Evolutionary conservation across 192 early-diverging fungal genomes (phyloP).

Genomic region (Dissophora ornata): DNA sequence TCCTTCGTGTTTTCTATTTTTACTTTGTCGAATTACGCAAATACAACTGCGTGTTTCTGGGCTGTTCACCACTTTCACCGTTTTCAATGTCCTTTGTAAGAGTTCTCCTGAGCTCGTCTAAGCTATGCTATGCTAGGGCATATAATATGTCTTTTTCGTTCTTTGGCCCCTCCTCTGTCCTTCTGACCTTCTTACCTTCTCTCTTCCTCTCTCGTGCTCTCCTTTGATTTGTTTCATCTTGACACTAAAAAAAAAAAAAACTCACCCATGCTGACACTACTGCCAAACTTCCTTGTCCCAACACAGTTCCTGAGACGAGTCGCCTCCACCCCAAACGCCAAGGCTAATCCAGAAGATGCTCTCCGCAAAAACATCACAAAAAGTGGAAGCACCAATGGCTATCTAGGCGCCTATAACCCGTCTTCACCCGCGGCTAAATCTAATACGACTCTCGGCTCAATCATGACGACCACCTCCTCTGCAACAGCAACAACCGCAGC

Average conservation of each 20-base stretch:
- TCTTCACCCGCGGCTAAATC: constrained; percentile 35
- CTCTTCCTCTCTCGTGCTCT: background rate
- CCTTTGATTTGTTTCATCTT: background rate
- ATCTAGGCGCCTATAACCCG: constrained; percentile 31
- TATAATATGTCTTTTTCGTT: too few relatives aligned
- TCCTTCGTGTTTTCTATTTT: too few relatives aligned
- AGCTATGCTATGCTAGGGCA: too few relatives aligned
- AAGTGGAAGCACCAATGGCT: constrained; percentile 12
- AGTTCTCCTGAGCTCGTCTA: too few relatives aligned
- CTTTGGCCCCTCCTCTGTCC: too few relatives aligned
- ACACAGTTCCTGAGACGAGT: constrained; percentile 59
- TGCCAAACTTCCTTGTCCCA: background rate
- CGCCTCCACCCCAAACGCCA: constrained; percentile 62
- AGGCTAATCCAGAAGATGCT: constrained; percentile 35
- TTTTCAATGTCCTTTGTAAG: too few relatives aligned
- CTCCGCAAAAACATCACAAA: constrained; percentile 4
- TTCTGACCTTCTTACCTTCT: background rate
- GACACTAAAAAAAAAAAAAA: background rate
- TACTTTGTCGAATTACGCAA: too few relatives aligned
- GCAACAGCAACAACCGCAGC: constrained; percentile 15
- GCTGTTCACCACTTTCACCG: too few relatives aligned
- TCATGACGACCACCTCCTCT: constrained; percentile 32
- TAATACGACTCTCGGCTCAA: constrained; percentile 38
- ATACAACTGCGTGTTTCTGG: too few relatives aligned
- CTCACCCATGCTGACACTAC: constrained; percentile 20